Evolutionary conservation across 768 basidiomycete species (phyloP), one percentile per base, ranked within the genome.

Genomic region (Xerocomellus intermedius): DNA sequence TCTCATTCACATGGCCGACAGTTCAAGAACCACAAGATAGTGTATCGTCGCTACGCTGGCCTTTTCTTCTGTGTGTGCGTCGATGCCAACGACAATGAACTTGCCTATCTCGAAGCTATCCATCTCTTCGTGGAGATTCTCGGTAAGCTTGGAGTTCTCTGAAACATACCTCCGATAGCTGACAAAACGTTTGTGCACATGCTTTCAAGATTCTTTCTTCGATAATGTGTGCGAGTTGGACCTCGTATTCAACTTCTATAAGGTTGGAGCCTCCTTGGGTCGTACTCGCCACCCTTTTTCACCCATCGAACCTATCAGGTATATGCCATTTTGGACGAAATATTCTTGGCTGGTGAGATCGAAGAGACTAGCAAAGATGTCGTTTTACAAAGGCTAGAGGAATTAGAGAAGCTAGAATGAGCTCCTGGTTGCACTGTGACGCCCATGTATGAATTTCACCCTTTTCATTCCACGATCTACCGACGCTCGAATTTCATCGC

Each of bases 201-300:
- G 22, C 28, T 41, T 6, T 54, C 52, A 54, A 97, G 96, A 98
- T 69, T 86, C 94, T 0, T 99, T 98, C 79, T 99, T 99, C 66
- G 94, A 98, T 68, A 98, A 99, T 63, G 97, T 99, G 2, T 98
- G 97, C 75, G 95, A 98, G 71, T 78, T 98, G 30, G 97, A 98
- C 68, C 82, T 99, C 0, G 97, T 99, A 3, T 99, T 98, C 78
- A 98, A 98, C 72, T 99, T 98, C 70, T 97, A 98, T 75, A 98
- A 98, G 79, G 92, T 89, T 39, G 60, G 19, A 28, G 14, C 37
- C 19, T 43, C 43, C 24, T 48, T 32, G 24, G 1, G 17, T 49
- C 43, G 8, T 35, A 3, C 13, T 2, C 2, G 71, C 56, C 24
- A 32, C 21, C 30, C 48, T 13, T 33, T 22, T 35, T 56, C 39